These are phyloP conservation scores for Vigna reflexopilosa DNA, from an alignment of 306 rosid genomes.

Conservation along the genomic window DNA sequence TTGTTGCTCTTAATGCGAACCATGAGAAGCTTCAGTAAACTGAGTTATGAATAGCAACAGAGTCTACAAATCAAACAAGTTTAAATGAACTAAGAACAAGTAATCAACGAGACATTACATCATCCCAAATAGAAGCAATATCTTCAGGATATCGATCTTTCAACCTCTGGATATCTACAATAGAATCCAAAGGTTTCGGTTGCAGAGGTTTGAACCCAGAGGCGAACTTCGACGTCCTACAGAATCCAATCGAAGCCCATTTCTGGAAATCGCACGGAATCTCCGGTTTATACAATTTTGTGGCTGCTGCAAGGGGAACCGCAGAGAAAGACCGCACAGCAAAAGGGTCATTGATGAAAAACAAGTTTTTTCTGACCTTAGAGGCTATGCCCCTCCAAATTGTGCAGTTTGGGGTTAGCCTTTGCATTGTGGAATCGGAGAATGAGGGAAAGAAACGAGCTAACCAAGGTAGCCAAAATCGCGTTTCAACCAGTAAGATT, in stretches of 20 bases:
- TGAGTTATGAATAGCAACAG: neutral
- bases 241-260: constrained; percentile 82
- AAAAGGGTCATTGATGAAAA: constrained; percentile 25
- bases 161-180: constrained; percentile 71
- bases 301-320: constrained; percentile 35
- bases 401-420: constrained; percentile 46
- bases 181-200: constrained; percentile 79
- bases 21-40: neutral
- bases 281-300: constrained; percentile 49
- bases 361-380: constrained; percentile 18
- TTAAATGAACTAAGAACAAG: constrained; percentile 4
- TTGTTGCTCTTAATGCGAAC: constrained; percentile 1
- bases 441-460: neutral
- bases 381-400: constrained; percentile 47
- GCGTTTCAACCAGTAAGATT: too few relatives aligned
- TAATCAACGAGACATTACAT: constrained; percentile 62
- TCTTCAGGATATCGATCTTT: constrained; percentile 78
- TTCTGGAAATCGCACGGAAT: constrained; percentile 60
- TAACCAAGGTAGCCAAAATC: too few relatives aligned
- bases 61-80: neutral
- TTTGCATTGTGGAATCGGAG: constrained; percentile 53
- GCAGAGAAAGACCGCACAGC: constrained; percentile 40
- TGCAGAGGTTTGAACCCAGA: constrained; percentile 81
- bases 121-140: constrained; percentile 85
- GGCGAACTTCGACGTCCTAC: constrained; percentile 75